These are phyloP conservation scores for Boechera stricta DNA, from an alignment of 345 rosid species.

Conservation along the genomic window DNA sequence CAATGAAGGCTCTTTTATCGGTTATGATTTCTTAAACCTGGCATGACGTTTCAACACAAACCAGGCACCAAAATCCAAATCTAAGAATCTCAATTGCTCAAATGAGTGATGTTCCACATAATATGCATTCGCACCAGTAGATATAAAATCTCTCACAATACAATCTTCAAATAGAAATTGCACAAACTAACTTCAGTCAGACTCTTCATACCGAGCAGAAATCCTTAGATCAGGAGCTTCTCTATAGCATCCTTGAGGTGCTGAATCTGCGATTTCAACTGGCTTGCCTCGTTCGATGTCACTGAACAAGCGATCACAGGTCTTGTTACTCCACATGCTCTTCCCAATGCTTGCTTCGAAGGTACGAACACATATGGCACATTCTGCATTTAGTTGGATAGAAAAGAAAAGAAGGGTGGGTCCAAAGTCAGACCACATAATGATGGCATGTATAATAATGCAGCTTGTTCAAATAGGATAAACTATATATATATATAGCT, in stretches of 20 bases:
- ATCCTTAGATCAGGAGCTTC: conserved; percentile 71
- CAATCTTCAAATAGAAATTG: not conserved
- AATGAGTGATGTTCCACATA: not conserved
- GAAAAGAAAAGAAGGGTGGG: not conserved
- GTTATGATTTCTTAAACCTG: not conserved
- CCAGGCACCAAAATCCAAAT: conserved; percentile 25
- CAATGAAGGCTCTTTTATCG: not conserved
- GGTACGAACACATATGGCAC: conserved; percentile 96
- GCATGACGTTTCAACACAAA: not conserved
- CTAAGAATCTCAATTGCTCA: conserved; percentile 11
- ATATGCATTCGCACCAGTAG: not conserved
- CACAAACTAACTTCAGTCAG: conserved; percentile 52
- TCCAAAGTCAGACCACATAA: not conserved
- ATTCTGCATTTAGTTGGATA: conserved; percentile 55
- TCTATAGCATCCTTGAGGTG: conserved; percentile 90
- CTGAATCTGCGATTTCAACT: conserved; percentile 78
- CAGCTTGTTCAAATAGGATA: not conserved
- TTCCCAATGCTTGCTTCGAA: conserved; percentile 82
- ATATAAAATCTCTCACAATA: not conserved
- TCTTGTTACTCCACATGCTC: conserved; percentile 92
- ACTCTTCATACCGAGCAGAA: conserved; percentile 74
- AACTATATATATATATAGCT: not conserved
- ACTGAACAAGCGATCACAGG: conserved; percentile 90
- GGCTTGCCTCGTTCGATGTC: conserved; percentile 74
- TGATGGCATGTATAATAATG: not conserved